A percentile compares a stretch with the other conserved stretches of the same genome.
Evolutionary conservation across 805 yeast species (phyloP).

Genomic region (Sugiyamaella americana): DNA sequence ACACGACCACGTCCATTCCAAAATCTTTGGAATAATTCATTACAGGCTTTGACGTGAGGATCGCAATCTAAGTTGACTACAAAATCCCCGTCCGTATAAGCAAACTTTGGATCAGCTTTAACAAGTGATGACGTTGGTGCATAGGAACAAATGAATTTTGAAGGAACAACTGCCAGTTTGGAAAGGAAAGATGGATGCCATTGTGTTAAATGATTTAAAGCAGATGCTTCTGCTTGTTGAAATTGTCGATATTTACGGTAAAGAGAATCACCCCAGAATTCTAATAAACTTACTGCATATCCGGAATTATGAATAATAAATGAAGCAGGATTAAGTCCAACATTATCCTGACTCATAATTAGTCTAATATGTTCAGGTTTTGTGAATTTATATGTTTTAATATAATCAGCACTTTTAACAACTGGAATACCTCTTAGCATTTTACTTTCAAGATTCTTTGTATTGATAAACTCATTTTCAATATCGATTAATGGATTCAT

Average conservation of each 20-base stretch:
- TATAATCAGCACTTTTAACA: conserved; percentile 35
- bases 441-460: conserved; percentile 55
- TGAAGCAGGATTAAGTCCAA: conserved; percentile 59
- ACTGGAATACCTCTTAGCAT: conserved; percentile 68
- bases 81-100: conserved; percentile 60
- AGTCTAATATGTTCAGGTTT: conserved; percentile 51
- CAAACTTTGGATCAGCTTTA: conserved; percentile 31
- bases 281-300: conserved; percentile 63
- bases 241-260: conserved; percentile 59
- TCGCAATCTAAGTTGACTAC: conserved; percentile 50
- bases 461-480: conserved; percentile 50
- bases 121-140: conserved; percentile 25
- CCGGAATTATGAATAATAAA: conserved; percentile 65
- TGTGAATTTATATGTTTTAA: conserved; percentile 55
- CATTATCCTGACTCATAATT: conserved; percentile 63
- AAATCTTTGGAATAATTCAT: conserved; percentile 24
- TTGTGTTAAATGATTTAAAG: conserved; percentile 79
- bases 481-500: conserved; percentile 65
- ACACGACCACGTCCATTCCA: conserved; percentile 27
- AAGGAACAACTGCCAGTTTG: conserved; percentile 66
- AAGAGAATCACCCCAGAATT: conserved; percentile 70
- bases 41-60: conserved; percentile 23
- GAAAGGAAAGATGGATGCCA: conserved; percentile 88
- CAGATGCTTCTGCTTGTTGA: conserved; percentile 39
- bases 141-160: conserved; percentile 43